A percentile compares a stretch with the other conserved stretches of the same genome.
phyloP scores from a whole-genome alignment of 2,329 filamentous ascomycete species.

The Aspergillus luchuensis region DNA sequence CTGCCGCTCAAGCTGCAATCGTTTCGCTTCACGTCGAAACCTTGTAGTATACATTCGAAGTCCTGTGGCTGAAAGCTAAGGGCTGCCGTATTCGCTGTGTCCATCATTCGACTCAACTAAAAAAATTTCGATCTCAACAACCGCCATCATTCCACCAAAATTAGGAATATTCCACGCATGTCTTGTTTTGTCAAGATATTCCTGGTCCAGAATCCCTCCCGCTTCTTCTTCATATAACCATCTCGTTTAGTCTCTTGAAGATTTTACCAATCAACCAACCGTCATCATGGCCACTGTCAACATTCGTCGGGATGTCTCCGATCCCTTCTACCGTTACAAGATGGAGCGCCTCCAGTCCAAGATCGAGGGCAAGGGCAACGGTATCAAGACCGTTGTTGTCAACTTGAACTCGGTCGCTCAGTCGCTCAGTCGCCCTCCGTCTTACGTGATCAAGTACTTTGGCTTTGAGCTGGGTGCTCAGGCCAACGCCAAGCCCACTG shows the following conservation, averaged over 20 bases:
- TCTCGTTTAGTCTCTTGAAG: constrained; percentile 34
- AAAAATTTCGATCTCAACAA: constrained; percentile 23
- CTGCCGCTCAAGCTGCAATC: constrained; percentile 93
- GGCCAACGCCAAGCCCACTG: constrained; percentile 94
- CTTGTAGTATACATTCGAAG: constrained; percentile 84
- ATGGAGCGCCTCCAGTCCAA: constrained; percentile 99
- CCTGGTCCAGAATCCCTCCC: constrained; percentile 49
- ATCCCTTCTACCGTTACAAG: constrained; percentile 99
- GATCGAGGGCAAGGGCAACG: constrained; percentile 99
- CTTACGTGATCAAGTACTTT: constrained; percentile 99
- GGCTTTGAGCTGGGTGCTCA: constrained; percentile 98
- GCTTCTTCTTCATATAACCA: constrained; percentile 34
- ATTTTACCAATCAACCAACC: constrained; percentile 37
- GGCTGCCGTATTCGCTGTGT: constrained; percentile 33
- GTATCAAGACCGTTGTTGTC: constrained; percentile 98
- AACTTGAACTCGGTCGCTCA: constrained; percentile 92
- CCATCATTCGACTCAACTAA: constrained; percentile 17
- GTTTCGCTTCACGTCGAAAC: constrained; percentile 95
- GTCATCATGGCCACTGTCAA: constrained; percentile 95
- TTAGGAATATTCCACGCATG: constrained; percentile 54
- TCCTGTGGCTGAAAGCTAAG: constrained; percentile 78
- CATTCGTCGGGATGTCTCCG: constrained; percentile 95
- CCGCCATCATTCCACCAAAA: constrained; percentile 39
- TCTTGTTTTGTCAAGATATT: constrained; percentile 55
- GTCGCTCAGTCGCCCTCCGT: constrained; percentile 86